Evolutionary conservation across 805 yeast species (phyloP).

Genomic region (Lipomyces chichibuensis): DNA sequence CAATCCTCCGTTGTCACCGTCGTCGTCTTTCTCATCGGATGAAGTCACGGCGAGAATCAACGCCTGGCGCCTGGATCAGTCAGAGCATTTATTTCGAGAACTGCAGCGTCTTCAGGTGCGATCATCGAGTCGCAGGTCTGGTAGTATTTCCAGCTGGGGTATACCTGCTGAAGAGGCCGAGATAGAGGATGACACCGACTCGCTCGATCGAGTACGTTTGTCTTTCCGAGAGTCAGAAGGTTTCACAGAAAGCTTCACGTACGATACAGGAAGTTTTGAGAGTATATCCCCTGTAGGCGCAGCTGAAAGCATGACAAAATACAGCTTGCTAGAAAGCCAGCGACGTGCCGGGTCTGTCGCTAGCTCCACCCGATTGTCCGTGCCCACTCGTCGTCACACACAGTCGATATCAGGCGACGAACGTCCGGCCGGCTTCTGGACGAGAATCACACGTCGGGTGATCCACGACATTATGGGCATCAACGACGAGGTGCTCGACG

Average conservation of each 20-base stretch:
- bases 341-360: conserved; percentile 1
- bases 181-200: not conserved
- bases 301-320: conserved; percentile 4
- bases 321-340: conserved; percentile 6
- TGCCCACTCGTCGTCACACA: not conserved
- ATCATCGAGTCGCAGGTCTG: conserved; percentile 11
- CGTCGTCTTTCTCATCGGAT: conserved; percentile 28
- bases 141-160: conserved; percentile 26
- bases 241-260: not conserved
- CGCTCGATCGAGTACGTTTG: not conserved
- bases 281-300: not conserved
- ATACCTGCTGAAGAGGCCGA: conserved; percentile 24
- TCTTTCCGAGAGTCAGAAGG: conserved; percentile 1
- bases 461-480: conserved; percentile 43
- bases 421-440: conserved; percentile 26
- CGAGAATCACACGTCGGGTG: conserved; percentile 34
- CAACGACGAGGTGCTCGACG: conserved; percentile 45
- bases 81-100: conserved; percentile 42
- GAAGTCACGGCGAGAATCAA: conserved; percentile 46
- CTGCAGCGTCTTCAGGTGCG: conserved; percentile 38
- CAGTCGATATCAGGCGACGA: not conserved
- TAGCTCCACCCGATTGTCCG: conserved; percentile 1
- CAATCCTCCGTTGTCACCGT: conserved; percentile 12
- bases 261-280: conserved; percentile 1
- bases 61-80: conserved; percentile 49